These are phyloP conservation scores for Ampelomyces quisqualis DNA, from an alignment of 2,329 filamentous ascomycete species.

Conservation along the genomic window DNA sequence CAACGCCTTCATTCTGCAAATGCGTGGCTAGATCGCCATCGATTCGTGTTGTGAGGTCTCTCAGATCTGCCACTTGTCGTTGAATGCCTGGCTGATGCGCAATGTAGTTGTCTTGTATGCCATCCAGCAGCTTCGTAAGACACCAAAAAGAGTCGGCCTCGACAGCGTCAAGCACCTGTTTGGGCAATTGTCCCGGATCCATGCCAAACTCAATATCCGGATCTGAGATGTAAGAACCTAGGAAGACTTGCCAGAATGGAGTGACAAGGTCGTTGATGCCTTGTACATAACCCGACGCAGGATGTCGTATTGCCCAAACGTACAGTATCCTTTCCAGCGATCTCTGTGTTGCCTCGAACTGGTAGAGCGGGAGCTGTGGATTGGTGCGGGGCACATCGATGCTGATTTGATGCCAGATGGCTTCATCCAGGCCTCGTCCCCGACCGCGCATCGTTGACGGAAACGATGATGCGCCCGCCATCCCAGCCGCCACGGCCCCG, in stretches of 20 bases:
- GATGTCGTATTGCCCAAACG: conserved; percentile 95
- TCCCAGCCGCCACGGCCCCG: conserved; percentile 54
- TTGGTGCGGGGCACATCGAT: conserved; percentile 97
- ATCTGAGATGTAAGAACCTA: conserved; percentile 93
- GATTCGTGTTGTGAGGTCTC: conserved; percentile 88
- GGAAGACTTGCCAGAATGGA: conserved; percentile 96
- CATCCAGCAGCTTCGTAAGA: conserved; percentile 93
- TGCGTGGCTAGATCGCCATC: conserved; percentile 83
- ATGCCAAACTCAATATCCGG: conserved; percentile 89
- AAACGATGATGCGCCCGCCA: conserved; percentile 46
- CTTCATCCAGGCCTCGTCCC: conserved; percentile 83
- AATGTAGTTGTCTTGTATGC: conserved; percentile 98
- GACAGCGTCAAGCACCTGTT: conserved; percentile 88
- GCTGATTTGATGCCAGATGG: conserved; percentile 99
- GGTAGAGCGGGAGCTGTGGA: conserved; percentile 90
- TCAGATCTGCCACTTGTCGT: conserved; percentile 82
- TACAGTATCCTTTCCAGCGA: conserved; percentile 94
- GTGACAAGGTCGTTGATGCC: conserved; percentile 98
- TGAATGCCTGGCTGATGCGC: conserved; percentile 97
- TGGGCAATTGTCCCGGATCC: conserved; percentile 93
- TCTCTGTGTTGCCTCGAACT: conserved; percentile 92
- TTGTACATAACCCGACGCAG: conserved; percentile 95
- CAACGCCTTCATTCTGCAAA: conserved; percentile 84
- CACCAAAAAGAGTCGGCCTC: conserved; percentile 99
- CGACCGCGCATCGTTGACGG: conserved; percentile 57